Conservation (phyloP, 805 yeast species). For the Candida fluviatilis region DNA sequence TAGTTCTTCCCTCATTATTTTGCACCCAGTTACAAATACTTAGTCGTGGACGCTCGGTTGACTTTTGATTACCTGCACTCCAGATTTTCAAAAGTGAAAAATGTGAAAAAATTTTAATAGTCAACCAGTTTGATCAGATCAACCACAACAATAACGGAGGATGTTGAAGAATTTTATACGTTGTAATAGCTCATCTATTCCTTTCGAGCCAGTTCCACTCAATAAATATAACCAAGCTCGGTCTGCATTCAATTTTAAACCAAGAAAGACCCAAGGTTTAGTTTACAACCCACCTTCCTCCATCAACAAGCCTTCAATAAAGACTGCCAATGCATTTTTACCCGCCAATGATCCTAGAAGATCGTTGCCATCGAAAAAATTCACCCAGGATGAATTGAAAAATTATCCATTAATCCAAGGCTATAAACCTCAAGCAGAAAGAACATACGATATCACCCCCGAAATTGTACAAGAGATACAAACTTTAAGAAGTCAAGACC, state of each 20-base stretch:
- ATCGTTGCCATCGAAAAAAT: conserved; percentile 27
- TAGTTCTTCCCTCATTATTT: too few species aligned
- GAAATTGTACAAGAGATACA: conserved; percentile 55
- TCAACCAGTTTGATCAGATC: not conserved
- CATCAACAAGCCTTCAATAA: conserved; percentile 35
- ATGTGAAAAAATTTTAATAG: not conserved
- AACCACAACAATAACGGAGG: not conserved
- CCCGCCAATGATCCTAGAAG: conserved; percentile 60
- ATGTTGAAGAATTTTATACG: conserved; percentile 4
- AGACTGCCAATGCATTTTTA: conserved; percentile 69
- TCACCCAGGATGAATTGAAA: conserved; percentile 29
- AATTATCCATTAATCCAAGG: conserved; percentile 38
- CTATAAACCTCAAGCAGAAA: conserved; percentile 32
- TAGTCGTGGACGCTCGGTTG: too few species aligned
- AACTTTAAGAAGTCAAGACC: conserved; percentile 52
- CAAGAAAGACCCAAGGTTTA: conserved; percentile 53
- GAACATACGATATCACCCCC: conserved; percentile 53
- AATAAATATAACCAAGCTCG: conserved; percentile 56
- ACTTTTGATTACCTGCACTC: too few species aligned
- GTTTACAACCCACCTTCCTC: conserved; percentile 60
- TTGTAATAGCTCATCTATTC: conserved; percentile 14
- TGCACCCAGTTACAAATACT: too few species aligned
- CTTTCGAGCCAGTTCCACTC: conserved; percentile 40
- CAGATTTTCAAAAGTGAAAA: too few species aligned
- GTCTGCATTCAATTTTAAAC: conserved; percentile 64